Evolutionary conservation across 75 land plant species (phyloP).

Genomic region (Pinus taeda): DNA sequence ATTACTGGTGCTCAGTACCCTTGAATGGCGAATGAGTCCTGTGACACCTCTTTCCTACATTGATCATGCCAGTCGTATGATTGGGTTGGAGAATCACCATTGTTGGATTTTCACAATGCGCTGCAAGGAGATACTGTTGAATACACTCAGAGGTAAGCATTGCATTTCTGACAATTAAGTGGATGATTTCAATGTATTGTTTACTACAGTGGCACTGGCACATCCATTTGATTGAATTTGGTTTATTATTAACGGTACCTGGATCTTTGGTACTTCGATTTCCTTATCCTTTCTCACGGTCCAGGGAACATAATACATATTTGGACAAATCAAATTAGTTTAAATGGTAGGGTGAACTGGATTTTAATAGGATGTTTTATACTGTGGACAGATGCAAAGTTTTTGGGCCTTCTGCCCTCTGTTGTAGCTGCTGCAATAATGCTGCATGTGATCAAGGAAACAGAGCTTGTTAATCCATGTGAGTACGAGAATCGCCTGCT

Average conservation of each 20-base stretch:
- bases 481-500: conserved; percentile 37
- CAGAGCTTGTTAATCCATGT: conserved; percentile 12
- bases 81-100: conserved; percentile 17
- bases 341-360: too few species aligned
- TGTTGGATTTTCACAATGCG: conserved; percentile 23
- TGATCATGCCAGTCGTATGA: conserved; percentile 46
- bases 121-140: conserved; percentile 26
- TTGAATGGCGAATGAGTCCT: conserved; percentile 64
- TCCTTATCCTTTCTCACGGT: too few species aligned
- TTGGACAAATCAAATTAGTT: too few species aligned
- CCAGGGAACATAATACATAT: too few species aligned
- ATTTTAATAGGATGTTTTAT: neutral
- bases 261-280: too few species aligned
- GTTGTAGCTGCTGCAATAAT: conserved; percentile 50
- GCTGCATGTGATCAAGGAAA: conserved; percentile 23
- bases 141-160: conserved; percentile 19
- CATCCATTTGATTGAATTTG: too few species aligned
- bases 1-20: conserved; percentile 47
- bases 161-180: too few species aligned
- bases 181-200: too few species aligned
- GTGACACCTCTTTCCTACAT: conserved; percentile 79
- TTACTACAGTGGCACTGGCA: too few species aligned
- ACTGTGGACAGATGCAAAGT: conserved; percentile 24
- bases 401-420: conserved; percentile 36
- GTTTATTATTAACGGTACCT: too few species aligned